A percentile compares a stretch with the other conserved stretches of the same genome.
These are phyloP conservation scores for Aspergillus nanangensis DNA, from an alignment of 495 filamentous ascomycete genomes.

Conservation along the genomic window DNA sequence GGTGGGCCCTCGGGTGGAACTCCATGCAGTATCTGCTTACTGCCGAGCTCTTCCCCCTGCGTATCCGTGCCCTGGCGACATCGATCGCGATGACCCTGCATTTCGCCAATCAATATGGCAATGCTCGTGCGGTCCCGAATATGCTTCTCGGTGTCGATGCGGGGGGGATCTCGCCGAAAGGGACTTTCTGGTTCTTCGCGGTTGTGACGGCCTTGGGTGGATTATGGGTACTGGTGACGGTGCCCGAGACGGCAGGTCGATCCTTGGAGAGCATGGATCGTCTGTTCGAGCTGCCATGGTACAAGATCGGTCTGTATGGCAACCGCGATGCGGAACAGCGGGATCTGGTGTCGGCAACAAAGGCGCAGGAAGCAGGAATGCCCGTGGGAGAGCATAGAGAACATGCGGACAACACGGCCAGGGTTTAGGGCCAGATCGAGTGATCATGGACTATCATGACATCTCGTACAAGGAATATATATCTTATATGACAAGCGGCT, in stretches of 20 bases:
- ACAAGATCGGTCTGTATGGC: conserved; percentile 57
- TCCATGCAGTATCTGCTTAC: conserved; percentile 72
- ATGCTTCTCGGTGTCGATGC: conserved; percentile 46
- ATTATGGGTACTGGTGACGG: conserved; percentile 53
- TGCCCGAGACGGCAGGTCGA: conserved; percentile 41
- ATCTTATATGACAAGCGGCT: no score
- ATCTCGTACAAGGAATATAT: no score
- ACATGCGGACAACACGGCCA: no score
- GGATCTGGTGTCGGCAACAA: conserved; percentile 21
- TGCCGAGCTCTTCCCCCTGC: conserved; percentile 68
- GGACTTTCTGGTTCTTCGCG: conserved; percentile 68
- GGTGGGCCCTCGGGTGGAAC: conserved; percentile 75
- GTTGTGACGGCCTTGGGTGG: conserved; percentile 55
- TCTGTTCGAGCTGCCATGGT: conserved; percentile 64
- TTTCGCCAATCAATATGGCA: conserved; percentile 71
- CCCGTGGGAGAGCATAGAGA: conserved; percentile 9
- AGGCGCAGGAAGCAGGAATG: conserved; percentile 25
- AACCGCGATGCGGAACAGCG: conserved; percentile 49
- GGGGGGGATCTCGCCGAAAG: conserved; percentile 41
- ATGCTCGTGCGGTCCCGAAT: conserved; percentile 49
- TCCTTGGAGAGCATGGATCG: conserved; percentile 56
- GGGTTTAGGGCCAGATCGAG: no score
- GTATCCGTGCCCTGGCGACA: conserved; percentile 41
- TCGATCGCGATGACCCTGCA: conserved; percentile 52
- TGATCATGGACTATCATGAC: neutral